Evolutionary conservation across 176 grass and related monocot genomes (phyloP).

Genomic region (Elaeis guineensis): DNA sequence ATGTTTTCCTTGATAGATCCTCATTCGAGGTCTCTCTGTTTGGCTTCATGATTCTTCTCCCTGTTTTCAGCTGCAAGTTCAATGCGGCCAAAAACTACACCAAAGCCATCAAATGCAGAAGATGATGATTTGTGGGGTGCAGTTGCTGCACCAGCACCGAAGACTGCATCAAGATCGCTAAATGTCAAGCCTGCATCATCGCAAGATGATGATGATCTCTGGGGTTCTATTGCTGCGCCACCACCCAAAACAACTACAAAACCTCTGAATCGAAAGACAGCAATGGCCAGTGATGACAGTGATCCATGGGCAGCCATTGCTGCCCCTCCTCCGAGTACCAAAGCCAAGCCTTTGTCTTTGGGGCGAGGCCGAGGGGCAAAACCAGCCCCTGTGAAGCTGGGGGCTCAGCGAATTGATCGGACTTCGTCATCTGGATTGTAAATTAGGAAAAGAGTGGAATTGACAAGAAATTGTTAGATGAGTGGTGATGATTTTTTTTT

Average conservation of each 20-base stretch:
- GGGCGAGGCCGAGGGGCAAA: constrained; percentile 76
- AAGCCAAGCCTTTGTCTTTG: constrained; percentile 71
- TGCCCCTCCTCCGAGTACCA: constrained; percentile 74
- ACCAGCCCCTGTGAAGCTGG: constrained; percentile 66
- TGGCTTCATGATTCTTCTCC: constrained; percentile 9
- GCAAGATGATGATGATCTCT: constrained; percentile 54
- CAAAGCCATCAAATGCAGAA: constrained; percentile 39
- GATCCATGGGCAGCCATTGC: constrained; percentile 93
- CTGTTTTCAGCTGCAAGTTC: constrained; percentile 39
- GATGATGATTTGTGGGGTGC: constrained; percentile 81
- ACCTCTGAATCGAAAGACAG: constrained; percentile 32
- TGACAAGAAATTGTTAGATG: no score
- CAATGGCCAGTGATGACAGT: constrained; percentile 19
- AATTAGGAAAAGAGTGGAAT: neutral
- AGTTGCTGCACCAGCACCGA: constrained; percentile 41
- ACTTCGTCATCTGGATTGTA: constrained; percentile 51
- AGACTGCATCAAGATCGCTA: constrained; percentile 31
- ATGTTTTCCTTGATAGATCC: no score
- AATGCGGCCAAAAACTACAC: constrained; percentile 30
- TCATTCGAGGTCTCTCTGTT: no score
- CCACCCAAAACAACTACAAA: constrained; percentile 59
- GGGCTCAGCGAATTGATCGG: constrained; percentile 81
- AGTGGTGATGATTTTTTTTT: no score
- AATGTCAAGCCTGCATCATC: constrained; percentile 33
- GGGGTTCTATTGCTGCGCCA: constrained; percentile 84